A percentile compares a stretch with the other conserved stretches of the same genome.
phyloP scores from a whole-genome alignment of 2,329 filamentous ascomycete genomes.

The Phoma sp. region DNA sequence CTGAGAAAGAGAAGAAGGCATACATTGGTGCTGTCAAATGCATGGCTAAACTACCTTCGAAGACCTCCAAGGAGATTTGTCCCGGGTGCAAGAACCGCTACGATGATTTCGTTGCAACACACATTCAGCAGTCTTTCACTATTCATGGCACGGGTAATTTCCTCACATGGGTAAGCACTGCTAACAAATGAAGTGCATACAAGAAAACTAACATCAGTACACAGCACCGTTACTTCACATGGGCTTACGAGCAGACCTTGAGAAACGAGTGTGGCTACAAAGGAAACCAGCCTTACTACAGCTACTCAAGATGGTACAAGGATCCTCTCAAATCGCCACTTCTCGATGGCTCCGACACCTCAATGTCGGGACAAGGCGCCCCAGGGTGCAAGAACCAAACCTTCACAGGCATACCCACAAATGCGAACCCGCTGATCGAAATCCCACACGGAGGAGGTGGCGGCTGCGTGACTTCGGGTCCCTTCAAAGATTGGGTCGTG shows the following conservation, averaged over 20 bases:
- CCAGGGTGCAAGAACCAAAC: slow-evolving; percentile 27
- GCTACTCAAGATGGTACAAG: slow-evolving; percentile 60
- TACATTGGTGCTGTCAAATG: slow-evolving; percentile 49
- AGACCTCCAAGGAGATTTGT: slow-evolving; percentile 26
- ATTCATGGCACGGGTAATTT: slow-evolving; percentile 48
- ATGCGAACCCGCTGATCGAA: slow-evolving; percentile 32
- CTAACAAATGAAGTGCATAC: neutral
- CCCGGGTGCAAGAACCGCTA: slow-evolving; percentile 44
- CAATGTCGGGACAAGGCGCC: slow-evolving; percentile 56
- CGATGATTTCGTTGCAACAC: slow-evolving; percentile 46
- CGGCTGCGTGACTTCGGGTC: slow-evolving; percentile 60
- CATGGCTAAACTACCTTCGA: slow-evolving; percentile 33
- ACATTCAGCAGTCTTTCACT: slow-evolving; percentile 44
- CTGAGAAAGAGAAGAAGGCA: slow-evolving; percentile 35
- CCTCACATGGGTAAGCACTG: slow-evolving; percentile 44
- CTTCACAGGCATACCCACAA: slow-evolving; percentile 24
- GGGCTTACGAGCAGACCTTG: slow-evolving; percentile 50
- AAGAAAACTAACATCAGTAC: too few species aligned
- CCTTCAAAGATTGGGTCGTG: slow-evolving; percentile 52
- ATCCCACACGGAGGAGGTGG: slow-evolving; percentile 59
- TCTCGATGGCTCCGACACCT: slow-evolving; percentile 62
- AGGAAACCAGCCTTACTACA: slow-evolving; percentile 54
- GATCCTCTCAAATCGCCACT: slow-evolving; percentile 58
- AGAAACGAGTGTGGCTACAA: slow-evolving; percentile 52
- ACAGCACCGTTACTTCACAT: slow-evolving; percentile 6